Evolutionary conservation across 345 rosid species (phyloP).

Genomic region (Euclidium syriacum): DNA sequence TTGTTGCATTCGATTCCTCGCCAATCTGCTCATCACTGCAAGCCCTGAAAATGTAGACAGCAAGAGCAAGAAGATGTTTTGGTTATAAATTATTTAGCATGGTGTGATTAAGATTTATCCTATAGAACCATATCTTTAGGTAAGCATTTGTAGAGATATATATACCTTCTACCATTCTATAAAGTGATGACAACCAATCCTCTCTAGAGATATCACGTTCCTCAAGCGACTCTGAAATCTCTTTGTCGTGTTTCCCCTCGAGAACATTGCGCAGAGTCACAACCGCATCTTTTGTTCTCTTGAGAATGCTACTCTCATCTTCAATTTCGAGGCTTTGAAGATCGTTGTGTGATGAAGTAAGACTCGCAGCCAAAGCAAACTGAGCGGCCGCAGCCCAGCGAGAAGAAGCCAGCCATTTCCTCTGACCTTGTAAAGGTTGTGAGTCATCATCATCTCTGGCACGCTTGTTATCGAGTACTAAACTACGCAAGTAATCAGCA

Average conservation of each 20-base stretch:
- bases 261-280: constrained; percentile 63
- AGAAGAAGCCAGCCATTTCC: constrained; percentile 58
- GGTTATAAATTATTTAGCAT: background rate
- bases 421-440: constrained; percentile 14
- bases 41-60: constrained; percentile 50
- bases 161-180: constrained; percentile 85
- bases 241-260: constrained; percentile 71
- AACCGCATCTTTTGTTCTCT: constrained; percentile 75
- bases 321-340: constrained; percentile 50
- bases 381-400: constrained; percentile 85
- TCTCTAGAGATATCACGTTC: constrained; percentile 52
- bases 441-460: constrained; percentile 21
- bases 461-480: constrained; percentile 52
- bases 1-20: constrained; percentile 44
- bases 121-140: background rate
- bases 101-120: background rate
- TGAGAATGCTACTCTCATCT: constrained; percentile 53
- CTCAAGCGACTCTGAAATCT: constrained; percentile 47
- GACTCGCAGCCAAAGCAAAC: constrained; percentile 67
- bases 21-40: constrained; percentile 76
- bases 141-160: background rate
- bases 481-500: constrained; percentile 84
- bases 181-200: constrained; percentile 85
- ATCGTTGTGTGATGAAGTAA: constrained; percentile 61
- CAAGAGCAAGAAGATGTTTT: background rate